Evolutionary conservation across 1,284 basidiomycete genomes (phyloP).

Genomic region (Schizopora paradoxa): DNA sequence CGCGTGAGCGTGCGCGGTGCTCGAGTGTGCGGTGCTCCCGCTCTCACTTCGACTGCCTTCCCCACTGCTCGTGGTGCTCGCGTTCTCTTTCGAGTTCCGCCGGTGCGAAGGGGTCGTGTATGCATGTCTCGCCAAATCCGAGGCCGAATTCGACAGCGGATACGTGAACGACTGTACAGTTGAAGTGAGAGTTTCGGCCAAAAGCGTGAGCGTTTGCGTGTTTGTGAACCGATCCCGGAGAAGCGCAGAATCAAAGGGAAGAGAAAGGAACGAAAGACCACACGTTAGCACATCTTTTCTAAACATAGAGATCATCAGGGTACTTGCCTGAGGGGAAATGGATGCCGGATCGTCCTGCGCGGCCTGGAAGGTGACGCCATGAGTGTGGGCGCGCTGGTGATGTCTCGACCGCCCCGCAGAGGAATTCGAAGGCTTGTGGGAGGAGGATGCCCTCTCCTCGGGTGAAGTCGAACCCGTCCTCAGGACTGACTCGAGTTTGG

Average conservation of each 20-base stretch:
- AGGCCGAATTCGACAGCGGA: constrained; percentile 14
- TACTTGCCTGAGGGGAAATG: constrained; percentile 26
- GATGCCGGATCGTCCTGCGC: constrained; percentile 10
- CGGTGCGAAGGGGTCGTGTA: constrained; percentile 1
- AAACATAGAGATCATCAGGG: neutral
- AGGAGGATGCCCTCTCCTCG: constrained; percentile 19
- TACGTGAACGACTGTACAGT: too few species aligned
- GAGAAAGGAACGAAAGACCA: too few species aligned
- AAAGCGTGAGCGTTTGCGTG: too few species aligned
- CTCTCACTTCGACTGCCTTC: neutral
- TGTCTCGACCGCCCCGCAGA: constrained; percentile 2
- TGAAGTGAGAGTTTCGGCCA: too few species aligned
- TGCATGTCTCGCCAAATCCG: constrained; percentile 13
- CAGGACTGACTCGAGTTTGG: constrained; percentile 45
- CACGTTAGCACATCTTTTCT: neutral
- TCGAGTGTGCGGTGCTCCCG: neutral
- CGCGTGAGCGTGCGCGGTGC: neutral
- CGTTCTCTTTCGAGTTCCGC: too few species aligned
- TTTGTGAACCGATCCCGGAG: too few species aligned
- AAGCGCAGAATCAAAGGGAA: too few species aligned
- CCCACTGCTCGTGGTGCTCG: too few species aligned
- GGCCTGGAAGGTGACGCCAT: constrained; percentile 13
- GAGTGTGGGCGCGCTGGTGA: constrained; percentile 11
- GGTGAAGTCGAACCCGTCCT: constrained; percentile 28
- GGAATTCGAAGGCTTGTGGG: too few species aligned